Evolutionary conservation across 2,329 filamentous ascomycete species (phyloP).

Genomic region (Aspergillus sergii): DNA sequence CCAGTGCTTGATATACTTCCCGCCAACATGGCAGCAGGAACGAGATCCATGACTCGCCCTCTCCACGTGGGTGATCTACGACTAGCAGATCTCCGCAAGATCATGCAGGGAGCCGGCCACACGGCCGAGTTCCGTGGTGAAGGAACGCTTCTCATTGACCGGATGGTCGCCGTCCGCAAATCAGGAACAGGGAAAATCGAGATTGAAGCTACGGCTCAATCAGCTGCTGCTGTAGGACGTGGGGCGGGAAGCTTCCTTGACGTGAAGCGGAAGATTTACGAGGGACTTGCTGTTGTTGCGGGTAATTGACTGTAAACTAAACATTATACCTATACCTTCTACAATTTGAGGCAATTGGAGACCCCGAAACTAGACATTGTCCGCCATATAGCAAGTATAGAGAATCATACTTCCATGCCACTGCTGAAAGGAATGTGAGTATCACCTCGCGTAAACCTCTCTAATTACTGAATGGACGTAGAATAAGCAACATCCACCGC

Average conservation of each 20-base stretch:
- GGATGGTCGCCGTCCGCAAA: slow-evolving; percentile 85
- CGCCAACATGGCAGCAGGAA: slow-evolving; percentile 67
- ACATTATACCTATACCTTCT: background rate
- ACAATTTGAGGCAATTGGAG: background rate
- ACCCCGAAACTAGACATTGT: background rate
- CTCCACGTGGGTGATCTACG: slow-evolving; percentile 93
- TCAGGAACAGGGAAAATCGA: slow-evolving; percentile 84
- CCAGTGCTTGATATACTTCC: slow-evolving; percentile 64
- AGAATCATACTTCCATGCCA: background rate
- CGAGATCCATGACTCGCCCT: slow-evolving; percentile 77
- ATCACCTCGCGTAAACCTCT: background rate
- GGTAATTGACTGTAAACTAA: slow-evolving; percentile 55
- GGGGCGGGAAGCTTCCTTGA: slow-evolving; percentile 75
- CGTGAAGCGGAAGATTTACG: slow-evolving; percentile 89
- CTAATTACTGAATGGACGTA: background rate
- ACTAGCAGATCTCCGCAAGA: slow-evolving; percentile 80
- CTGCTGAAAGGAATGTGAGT: background rate
- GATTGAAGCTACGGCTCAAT: slow-evolving; percentile 73
- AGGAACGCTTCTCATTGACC: slow-evolving; percentile 87
- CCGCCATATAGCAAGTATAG: too few species aligned
- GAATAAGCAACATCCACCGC: slow-evolving; percentile 11
- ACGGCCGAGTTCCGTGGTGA: slow-evolving; percentile 91
- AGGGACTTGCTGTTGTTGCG: slow-evolving; percentile 87
- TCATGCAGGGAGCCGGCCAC: slow-evolving; percentile 81
- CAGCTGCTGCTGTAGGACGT: slow-evolving; percentile 47